Percentiles rank a stretch among this genome's conserved stretches.
Conservation (phyloP, 768 basidiomycete genomes). For the Leucocoprinus leucothites region DNA sequence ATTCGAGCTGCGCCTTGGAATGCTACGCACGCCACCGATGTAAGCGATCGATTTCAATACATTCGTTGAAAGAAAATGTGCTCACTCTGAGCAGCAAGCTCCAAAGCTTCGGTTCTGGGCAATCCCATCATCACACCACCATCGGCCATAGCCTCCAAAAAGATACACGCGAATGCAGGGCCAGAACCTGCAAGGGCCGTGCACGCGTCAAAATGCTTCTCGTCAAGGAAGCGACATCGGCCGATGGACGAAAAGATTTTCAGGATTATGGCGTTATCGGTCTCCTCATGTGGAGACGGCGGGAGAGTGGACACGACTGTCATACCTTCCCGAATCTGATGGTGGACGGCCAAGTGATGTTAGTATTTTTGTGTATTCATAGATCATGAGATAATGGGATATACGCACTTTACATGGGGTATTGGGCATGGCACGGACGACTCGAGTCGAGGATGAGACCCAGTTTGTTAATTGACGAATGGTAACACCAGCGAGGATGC, state of each 20-base stretch:
- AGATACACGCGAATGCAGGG: conserved; percentile 94
- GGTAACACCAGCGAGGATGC: conserved; percentile 96
- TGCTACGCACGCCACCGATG: conserved; percentile 41
- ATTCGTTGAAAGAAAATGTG: not conserved
- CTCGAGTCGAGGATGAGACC: conserved; percentile 75
- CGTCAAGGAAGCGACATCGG: conserved; percentile 92
- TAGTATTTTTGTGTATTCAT: not conserved
- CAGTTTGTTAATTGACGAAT: conserved; percentile 74
- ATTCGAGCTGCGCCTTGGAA: conserved; percentile 96
- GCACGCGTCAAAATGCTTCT: conserved; percentile 98
- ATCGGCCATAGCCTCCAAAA: conserved; percentile 98
- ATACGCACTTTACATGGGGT: conserved; percentile 87
- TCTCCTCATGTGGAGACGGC: conserved; percentile 44
- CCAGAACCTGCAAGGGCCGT: conserved; percentile 96
- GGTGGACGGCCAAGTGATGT: not conserved
- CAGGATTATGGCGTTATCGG: conserved; percentile 70
- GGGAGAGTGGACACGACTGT: conserved; percentile 84
- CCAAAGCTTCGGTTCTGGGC: conserved; percentile 89
- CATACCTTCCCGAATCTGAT: conserved; percentile 98
- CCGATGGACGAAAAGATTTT: conserved; percentile 98
- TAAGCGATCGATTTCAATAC: not conserved
- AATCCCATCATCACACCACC: conserved; percentile 99
- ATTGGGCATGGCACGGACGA: conserved; percentile 98
- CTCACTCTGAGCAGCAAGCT: conserved; percentile 93
- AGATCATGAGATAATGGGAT: not conserved